Evolutionary conservation across 2,329 filamentous ascomycete species (phyloP).

Genomic region (Colletotrichum melonis): DNA sequence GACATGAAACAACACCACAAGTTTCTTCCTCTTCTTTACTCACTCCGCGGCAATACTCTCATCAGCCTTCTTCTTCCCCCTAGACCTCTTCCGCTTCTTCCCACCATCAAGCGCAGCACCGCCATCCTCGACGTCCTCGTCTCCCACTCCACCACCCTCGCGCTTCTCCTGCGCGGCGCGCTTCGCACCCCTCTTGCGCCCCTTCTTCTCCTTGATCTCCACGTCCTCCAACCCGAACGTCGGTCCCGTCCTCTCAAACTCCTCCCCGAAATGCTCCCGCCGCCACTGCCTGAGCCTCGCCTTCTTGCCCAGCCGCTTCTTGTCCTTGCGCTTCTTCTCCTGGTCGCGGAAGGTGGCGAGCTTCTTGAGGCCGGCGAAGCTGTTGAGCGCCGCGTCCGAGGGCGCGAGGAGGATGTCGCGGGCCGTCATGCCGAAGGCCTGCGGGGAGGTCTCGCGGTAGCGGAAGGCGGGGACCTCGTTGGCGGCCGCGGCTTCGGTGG

Average conservation of each 20-base stretch:
- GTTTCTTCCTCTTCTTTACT: neutral
- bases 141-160: constrained; percentile 29
- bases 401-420: constrained; percentile 91
- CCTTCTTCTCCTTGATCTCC: constrained; percentile 36
- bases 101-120: constrained; percentile 46
- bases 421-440: constrained; percentile 88
- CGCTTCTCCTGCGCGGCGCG: constrained; percentile 22
- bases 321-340: constrained; percentile 90
- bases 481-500: constrained; percentile 41
- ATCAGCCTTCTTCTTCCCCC: constrained; percentile 53
- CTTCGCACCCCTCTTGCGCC: constrained; percentile 37
- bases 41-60: constrained; percentile 15
- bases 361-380: constrained; percentile 95
- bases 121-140: constrained; percentile 43
- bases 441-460: constrained; percentile 94
- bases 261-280: constrained; percentile 70
- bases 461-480: constrained; percentile 69
- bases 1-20: neutral
- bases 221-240: constrained; percentile 66
- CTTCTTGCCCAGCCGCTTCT: constrained; percentile 93
- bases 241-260: constrained; percentile 67
- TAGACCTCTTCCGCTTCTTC: constrained; percentile 66
- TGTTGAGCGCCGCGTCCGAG: constrained; percentile 85
- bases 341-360: constrained; percentile 88
- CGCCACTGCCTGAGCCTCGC: constrained; percentile 89